Base-by-base conservation (phyloP, 192 early-diverging fungal species). In the Podila clonocystis region DNA sequence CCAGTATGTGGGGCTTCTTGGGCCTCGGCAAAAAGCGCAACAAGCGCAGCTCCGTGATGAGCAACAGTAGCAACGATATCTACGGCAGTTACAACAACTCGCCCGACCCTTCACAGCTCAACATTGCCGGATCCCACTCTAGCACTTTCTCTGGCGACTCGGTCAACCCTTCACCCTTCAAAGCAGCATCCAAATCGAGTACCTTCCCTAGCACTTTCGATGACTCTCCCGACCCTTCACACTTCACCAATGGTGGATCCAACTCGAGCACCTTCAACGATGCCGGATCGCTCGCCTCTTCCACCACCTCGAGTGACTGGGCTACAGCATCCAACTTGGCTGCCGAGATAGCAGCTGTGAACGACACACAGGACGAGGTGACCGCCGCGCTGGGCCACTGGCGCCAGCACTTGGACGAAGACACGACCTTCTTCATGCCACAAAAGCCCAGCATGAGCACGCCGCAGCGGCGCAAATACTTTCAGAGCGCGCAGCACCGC, bases 401-500 rank as follows among this genome's bases (percentile, higher is more conserved):
- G 73, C 80, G 80, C 49, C 50, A 52, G 38, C 50, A 68, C n/a
- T 4, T 75, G 24, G 69, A 83, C 26, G 68, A 75, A 28, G 70
- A 75, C 45, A 74, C 73, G 0, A 72, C 70, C 2, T 71, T 75
- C 59, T 76, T 71, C 31, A 72, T 62, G 65, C 61, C 65, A 1
- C 20, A 75, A 17, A 63, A 69, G 48, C 50, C 57, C 31, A 68
- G 26, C 20, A 83, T 72, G 61, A 62, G 41, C 22, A 80, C 82
- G 2, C 30, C 70, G 6, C 68, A 76, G 34, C 82, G 82, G 7
- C 74, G 82, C 26, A 74, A 76, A 41, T 22, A 83, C 59, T 83
- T 83, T 28, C 82, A 73, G 33, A 58, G 61, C 6, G 82, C 61
- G 22, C 58, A 64, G 17, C 52, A 58, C 5, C 61, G 82, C 15